Conservation (phyloP, 192 early-diverging fungal genomes). For the Coemansia furcata region DNA sequence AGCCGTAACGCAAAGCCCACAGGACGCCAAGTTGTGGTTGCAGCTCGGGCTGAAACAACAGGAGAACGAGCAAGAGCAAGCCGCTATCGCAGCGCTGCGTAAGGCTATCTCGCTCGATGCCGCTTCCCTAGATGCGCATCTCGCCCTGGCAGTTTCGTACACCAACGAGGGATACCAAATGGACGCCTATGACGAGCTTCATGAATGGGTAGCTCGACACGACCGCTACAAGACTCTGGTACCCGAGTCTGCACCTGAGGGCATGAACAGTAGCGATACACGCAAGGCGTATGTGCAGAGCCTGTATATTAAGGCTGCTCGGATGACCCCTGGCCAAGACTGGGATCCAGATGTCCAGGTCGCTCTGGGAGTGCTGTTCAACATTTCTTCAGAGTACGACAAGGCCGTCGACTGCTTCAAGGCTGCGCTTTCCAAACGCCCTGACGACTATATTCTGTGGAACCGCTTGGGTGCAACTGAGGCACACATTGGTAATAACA, state of each 20-base stretch:
- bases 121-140: conserved; percentile 70
- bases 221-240: conserved; percentile 61
- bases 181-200: conserved; percentile 87
- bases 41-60: conserved; percentile 87
- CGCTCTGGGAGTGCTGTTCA: conserved; percentile 92
- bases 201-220: conserved; percentile 82
- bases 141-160: conserved; percentile 88
- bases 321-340: conserved; percentile 54
- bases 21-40: conserved; percentile 81
- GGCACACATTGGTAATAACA: conserved; percentile 79
- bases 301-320: conserved; percentile 78
- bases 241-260: conserved; percentile 38
- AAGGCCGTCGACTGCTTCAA: conserved; percentile 99
- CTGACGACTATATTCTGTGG: conserved; percentile 92
- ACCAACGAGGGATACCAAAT: conserved; percentile 86
- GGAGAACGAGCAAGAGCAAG: conserved; percentile 93
- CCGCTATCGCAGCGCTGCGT: conserved; percentile 86
- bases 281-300: conserved; percentile 72
- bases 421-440: conserved; percentile 79
- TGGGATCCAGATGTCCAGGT: conserved; percentile 90
- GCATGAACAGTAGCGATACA: conserved; percentile 35
- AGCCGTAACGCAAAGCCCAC: conserved; percentile 72
- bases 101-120: conserved; percentile 78
- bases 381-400: conserved; percentile 87
- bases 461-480: conserved; percentile 97